Percentiles rank a stretch among this genome's conserved stretches.
These are phyloP conservation scores for Eucalyptus dawsonii DNA, from an alignment of 345 rosid genomes.

Conservation along the genomic window DNA sequence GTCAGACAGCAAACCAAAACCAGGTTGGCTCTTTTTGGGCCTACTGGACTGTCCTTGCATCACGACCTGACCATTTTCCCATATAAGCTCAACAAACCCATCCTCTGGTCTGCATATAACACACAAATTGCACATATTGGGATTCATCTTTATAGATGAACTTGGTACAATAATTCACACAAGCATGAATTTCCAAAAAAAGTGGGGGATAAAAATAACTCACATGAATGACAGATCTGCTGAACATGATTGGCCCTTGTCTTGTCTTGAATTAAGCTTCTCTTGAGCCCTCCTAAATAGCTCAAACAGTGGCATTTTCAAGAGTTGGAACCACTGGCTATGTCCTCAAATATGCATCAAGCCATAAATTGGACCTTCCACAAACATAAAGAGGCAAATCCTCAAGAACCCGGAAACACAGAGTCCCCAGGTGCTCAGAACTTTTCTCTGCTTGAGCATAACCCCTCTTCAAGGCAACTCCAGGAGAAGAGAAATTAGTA, in stretches of 20 bases:
- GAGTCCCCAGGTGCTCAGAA: background rate
- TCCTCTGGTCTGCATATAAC: conserved; percentile 44
- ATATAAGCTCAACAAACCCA: conserved; percentile 55
- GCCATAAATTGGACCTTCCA: background rate
- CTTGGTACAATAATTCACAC: background rate
- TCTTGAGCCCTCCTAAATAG: conserved; percentile 37
- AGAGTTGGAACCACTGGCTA: background rate
- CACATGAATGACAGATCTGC: conserved; percentile 40
- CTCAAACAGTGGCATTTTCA: conserved; percentile 79
- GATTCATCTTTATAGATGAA: background rate
- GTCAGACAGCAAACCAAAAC: conserved; percentile 4
- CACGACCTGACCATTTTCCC: conserved; percentile 70
- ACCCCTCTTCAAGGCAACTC: background rate
- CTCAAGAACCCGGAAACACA: background rate
- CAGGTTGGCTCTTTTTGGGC: conserved; percentile 17
- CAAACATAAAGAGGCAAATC: background rate
- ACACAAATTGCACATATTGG: background rate
- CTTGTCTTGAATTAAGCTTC: conserved; percentile 28
- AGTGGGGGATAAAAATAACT: conserved; percentile 12
- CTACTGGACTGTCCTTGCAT: conserved; percentile 52
- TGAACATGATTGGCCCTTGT: conserved; percentile 16
- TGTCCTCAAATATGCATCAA: background rate
- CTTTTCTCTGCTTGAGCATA: background rate
- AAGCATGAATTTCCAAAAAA: background rate
- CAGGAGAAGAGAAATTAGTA: background rate